phyloP scores from a whole-genome alignment of 2,329 filamentous ascomycete genomes.

The Colletotrichum sp. region DNA sequence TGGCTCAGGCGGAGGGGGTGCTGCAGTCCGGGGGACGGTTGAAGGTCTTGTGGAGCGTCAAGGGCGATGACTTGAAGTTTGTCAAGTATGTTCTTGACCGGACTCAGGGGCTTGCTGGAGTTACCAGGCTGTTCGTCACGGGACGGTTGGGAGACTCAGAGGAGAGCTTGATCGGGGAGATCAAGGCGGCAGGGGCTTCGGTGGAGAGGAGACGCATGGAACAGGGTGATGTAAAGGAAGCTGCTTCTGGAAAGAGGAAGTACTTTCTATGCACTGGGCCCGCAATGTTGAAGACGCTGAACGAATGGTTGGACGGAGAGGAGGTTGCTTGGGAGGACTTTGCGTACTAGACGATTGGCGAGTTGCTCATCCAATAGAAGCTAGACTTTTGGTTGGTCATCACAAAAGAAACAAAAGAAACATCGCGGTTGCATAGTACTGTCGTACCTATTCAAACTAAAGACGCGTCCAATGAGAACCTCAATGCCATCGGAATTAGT shows the following conservation, averaged over 20 bases:
- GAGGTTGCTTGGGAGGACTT: slow-evolving; percentile 66
- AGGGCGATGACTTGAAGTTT: slow-evolving; percentile 64
- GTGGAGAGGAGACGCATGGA: slow-evolving; percentile 43
- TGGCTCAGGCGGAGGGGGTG: slow-evolving; percentile 66
- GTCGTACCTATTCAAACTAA: not conserved
- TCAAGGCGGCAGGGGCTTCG: slow-evolving; percentile 37
- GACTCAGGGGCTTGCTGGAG: slow-evolving; percentile 54
- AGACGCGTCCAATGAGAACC: not conserved
- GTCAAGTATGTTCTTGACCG: slow-evolving; percentile 63
- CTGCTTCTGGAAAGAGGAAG: slow-evolving; percentile 44
- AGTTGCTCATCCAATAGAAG: not conserved
- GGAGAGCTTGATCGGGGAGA: slow-evolving; percentile 37
- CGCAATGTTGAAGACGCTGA: slow-evolving; percentile 42
- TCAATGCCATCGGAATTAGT: not conserved
- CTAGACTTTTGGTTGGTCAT: not conserved
- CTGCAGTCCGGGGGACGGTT: slow-evolving; percentile 48
- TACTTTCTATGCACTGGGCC: slow-evolving; percentile 58
- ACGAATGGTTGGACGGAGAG: slow-evolving; percentile 60
- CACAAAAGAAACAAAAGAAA: not conserved
- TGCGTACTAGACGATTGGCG: slow-evolving; percentile 51
- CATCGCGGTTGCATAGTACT: not conserved
- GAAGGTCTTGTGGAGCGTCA: slow-evolving; percentile 72
- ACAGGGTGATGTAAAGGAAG: slow-evolving; percentile 41
- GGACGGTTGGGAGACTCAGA: slow-evolving; percentile 36
- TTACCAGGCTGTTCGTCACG: slow-evolving; percentile 71